Evolutionary conservation across 768 basidiomycete species (phyloP), one percentile per base, ranked within the genome.

Genomic region (Dioszegia aurantiaca): DNA sequence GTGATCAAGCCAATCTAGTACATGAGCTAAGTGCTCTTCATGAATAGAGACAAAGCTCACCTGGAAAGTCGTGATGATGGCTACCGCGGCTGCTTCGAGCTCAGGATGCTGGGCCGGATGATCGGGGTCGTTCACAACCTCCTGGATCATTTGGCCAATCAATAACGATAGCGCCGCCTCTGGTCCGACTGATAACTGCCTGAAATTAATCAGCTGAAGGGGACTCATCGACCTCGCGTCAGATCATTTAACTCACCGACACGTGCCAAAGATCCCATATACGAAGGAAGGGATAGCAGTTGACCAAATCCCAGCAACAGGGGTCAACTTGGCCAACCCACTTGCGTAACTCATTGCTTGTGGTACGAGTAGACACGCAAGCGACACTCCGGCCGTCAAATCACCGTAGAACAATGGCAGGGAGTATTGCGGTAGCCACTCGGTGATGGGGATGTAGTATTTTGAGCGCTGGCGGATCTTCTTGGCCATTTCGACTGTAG

Each of bases 221-320:
- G 28, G 5, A 23, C 36, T 14, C 39, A 10, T 1, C 37, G 30
- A 24, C 9, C 2, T 30, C 10, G 31, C 4, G n/a, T n/a, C 12
- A n/a, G n/a, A 39, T 12, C 4, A 43, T 30, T 14, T 19, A 30
- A 40, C 73, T 59, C n/a, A 74, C 74, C 76, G 70, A 60, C 76
- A 92, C 24, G 87, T 89, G 17, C 93, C 93, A 3, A 95, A 82
- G n/a, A 94, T 79, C 5, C 88, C 89, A 73, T 95, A 97, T 11
- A 87, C 78, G n/a, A 93, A 83, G 12, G 87, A 87, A 6, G 91
- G 90, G 56, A 97, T 84, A 8, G 89, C 84, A 14, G 90, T 87
- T 4, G 89, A 88, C 87, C 91, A 67, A 70, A 97, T 78, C 48
- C 93, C 93, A 42, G 89, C 83, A 2, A 89, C 83, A 12, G 92